Evolutionary conservation across 495 filamentous ascomycete genomes (phyloP), one percentile per base, ranked within the genome.

Genomic region (Talaromyces liani): DNA sequence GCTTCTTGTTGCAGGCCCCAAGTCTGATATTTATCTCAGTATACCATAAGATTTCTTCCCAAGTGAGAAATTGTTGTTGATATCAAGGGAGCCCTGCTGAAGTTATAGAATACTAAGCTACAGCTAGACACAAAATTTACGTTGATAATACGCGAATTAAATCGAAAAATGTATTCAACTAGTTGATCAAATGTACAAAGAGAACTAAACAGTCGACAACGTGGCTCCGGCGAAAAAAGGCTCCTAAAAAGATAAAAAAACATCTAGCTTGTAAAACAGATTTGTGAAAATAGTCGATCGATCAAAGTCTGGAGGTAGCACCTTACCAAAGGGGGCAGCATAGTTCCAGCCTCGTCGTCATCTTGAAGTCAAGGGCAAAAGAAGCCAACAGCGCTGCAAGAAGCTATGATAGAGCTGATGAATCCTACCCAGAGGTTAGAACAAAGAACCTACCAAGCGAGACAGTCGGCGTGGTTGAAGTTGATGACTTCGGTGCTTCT

Each of bases 351-450:
- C 41, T 62, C 18, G 53, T 16, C 53, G 20, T 56, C 22, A 25
- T 54, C 25, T 62, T 24, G 10, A 33, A 58, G 31, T 33, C 25
- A 62, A 62, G 20, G 41, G 41, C 58, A 60, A 60, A 60, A 60
- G 36, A 33, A 24, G 33, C 14, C 16, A 49, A 61, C 24, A 29
- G 7, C 22, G 45, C 18, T 29, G 41, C 41, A 61, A 45, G 24
- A 20, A 45, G 41, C 41, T 47, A 24, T 60, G 22, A 18, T 22
- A 12, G 58, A 4, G 31, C 8, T 16, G n/a, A 18, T 39, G 59
- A 47, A 47, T 49, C 60, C 60, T 62, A 62, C 45, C 60, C 25
- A 62, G 14, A 62, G 39, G 60, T 62, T 62, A 62, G 60, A 62
- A 31, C 45, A 62, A 49, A 49, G 27, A 61, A 62, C 60, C 60